These are phyloP conservation scores for Saccharomyces paradoxus DNA, from an alignment of 805 yeast genomes.

Conservation along the genomic window DNA sequence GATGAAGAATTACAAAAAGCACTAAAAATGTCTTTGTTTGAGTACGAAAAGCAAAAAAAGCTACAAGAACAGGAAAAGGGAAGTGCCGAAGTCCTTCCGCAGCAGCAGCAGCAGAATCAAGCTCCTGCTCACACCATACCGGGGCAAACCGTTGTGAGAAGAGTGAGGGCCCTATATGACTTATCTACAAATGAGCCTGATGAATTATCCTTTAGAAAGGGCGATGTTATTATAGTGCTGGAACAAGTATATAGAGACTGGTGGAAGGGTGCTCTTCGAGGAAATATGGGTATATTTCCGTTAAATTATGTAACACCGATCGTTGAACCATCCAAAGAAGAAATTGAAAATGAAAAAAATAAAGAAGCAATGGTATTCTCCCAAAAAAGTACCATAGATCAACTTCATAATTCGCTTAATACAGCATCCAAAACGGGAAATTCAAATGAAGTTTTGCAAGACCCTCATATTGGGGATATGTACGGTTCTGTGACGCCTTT, in stretches of 20 bases:
- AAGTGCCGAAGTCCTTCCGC: slow-evolving; percentile 6
- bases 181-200: slow-evolving; percentile 71
- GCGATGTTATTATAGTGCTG: slow-evolving; percentile 79
- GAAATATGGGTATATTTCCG: slow-evolving; percentile 83
- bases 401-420: slow-evolving; percentile 35
- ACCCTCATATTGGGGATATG: slow-evolving; percentile 63
- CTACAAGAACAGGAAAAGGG: slow-evolving; percentile 20
- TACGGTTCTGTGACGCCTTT: slow-evolving; percentile 67
- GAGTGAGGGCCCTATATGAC: slow-evolving; percentile 82
- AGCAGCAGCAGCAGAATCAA: slow-evolving; percentile 13
- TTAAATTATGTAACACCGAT: slow-evolving; percentile 81
- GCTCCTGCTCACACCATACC: slow-evolving; percentile 6
- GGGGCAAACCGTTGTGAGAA: slow-evolving; percentile 36
- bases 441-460: slow-evolving; percentile 34
- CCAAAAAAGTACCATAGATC: slow-evolving; percentile 57
- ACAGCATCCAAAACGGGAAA: slow-evolving; percentile 25
- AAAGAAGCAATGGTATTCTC: slow-evolving; percentile 48
- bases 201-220: slow-evolving; percentile 77
- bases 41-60: slow-evolving; percentile 35
- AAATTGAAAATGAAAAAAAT: slow-evolving; percentile 42
- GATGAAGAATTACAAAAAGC: slow-evolving; percentile 77
- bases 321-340: slow-evolving; percentile 55
- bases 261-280: slow-evolving; percentile 86
- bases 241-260: slow-evolving; percentile 88
- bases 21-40: slow-evolving; percentile 62